Percentiles rank a stretch among this genome's conserved stretches.
phyloP scores from a whole-genome alignment of 2,329 filamentous ascomycete genomes.

The Pyrenophora seminiperda region DNA sequence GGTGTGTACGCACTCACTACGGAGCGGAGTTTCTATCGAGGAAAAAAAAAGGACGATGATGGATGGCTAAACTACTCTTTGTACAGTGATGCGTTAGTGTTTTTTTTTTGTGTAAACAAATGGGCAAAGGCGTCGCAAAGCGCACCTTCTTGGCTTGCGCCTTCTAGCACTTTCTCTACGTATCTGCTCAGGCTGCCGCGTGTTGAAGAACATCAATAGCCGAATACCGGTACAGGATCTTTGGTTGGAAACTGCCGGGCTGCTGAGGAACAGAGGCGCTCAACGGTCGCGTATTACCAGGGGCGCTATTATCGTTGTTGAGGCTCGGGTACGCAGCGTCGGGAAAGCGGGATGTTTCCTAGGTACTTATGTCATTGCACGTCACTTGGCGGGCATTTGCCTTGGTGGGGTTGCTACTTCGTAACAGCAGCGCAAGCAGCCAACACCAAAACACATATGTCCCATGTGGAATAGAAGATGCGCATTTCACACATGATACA shows the following conservation, averaged over 20 bases:
- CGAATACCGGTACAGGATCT: constrained; percentile 19
- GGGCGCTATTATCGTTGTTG: constrained; percentile 45
- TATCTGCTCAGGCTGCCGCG: constrained; percentile 5
- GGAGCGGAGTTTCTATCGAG: constrained; percentile 11
- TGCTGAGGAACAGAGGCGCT: constrained; percentile 16
- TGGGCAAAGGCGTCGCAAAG: constrained; percentile 13
- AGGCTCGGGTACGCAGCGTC: constrained; percentile 37
- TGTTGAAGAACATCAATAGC: constrained; percentile 27
- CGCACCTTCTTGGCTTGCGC: neutral
- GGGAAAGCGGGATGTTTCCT: constrained; percentile 17
- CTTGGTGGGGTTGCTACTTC: constrained; percentile 14
- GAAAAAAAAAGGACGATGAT: neutral
- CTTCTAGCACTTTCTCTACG: constrained; percentile 10
- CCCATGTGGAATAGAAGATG: too few relatives aligned
- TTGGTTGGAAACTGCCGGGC: neutral
- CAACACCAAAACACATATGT: too few relatives aligned
- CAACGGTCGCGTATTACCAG: constrained; percentile 22
- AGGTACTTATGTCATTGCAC: constrained; percentile 34
- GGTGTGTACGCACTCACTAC: constrained; percentile 17
- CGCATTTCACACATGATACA: too few relatives aligned
- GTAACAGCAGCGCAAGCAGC: too few relatives aligned
- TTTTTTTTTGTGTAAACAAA: neutral
- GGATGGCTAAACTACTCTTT: neutral
- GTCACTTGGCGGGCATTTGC: constrained; percentile 22
- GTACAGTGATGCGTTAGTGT: too few relatives aligned